phyloP scores from a whole-genome alignment of 2,329 filamentous ascomycete species.

The Boeremia lycopersici region DNA sequence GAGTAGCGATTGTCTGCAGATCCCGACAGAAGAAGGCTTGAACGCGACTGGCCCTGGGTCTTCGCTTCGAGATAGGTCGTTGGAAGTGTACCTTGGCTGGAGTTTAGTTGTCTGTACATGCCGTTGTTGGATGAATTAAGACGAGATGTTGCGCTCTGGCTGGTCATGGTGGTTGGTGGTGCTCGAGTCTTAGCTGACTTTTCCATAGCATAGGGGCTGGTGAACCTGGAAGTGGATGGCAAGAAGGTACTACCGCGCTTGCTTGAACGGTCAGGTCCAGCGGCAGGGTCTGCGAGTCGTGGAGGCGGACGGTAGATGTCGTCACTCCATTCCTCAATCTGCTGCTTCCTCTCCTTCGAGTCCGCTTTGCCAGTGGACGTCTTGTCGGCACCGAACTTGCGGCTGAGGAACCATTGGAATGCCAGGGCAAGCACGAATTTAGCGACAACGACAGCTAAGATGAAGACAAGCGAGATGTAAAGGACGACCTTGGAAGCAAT shows the following conservation, averaged over 20 bases:
- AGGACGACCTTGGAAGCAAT: constrained; percentile 97
- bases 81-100: constrained; percentile 62
- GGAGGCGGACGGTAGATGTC: constrained; percentile 94
- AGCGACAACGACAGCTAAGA: constrained; percentile 82
- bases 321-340: constrained; percentile 97
- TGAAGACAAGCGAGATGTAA: constrained; percentile 90
- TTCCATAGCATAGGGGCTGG: constrained; percentile 83
- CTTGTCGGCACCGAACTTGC: constrained; percentile 81
- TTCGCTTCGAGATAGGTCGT: constrained; percentile 47
- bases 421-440: constrained; percentile 88
- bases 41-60: constrained; percentile 44
- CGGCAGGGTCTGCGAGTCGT: constrained; percentile 75
- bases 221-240: constrained; percentile 93
- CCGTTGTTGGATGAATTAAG: constrained; percentile 69
- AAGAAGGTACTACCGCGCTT: constrained; percentile 85
- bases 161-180: constrained; percentile 92
- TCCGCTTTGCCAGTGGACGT: constrained; percentile 78
- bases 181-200: constrained; percentile 58
- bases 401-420: constrained; percentile 96
- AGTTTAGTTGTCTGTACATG: constrained; percentile 69
- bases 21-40: constrained; percentile 52
- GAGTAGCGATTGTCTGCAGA: constrained; percentile 57
- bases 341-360: constrained; percentile 81
- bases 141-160: constrained; percentile 76
- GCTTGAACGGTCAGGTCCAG: constrained; percentile 70